Evolutionary conservation across 352 stramenopile genomes (phyloP).

Genomic region (Globisporangium emineosum): DNA sequence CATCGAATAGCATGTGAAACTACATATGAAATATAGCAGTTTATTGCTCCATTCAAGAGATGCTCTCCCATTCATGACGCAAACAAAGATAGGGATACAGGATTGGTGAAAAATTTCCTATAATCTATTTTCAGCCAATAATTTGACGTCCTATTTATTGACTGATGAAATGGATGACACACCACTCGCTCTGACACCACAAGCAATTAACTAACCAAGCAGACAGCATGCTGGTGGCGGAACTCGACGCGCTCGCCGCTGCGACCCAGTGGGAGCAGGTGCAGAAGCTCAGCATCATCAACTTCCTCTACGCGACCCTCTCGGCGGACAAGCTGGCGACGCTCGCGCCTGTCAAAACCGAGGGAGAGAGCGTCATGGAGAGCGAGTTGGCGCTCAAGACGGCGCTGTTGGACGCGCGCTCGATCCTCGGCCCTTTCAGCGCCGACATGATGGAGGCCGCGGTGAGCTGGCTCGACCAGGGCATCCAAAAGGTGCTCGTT

Average conservation of each 20-base stretch:
- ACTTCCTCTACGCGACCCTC: slow-evolving; percentile 38
- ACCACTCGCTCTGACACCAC: background rate
- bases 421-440: slow-evolving; percentile 61
- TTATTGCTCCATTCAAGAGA: too few relatives aligned
- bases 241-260: slow-evolving; percentile 16
- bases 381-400: slow-evolving; percentile 38
- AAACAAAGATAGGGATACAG: background rate
- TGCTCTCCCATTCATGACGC: background rate
- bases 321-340: slow-evolving; percentile 25
- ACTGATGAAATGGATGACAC: background rate
- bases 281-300: slow-evolving; percentile 44
- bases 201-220: slow-evolving; percentile 2
- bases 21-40: background rate
- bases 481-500: slow-evolving; percentile 52
- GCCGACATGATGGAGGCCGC: slow-evolving; percentile 51
- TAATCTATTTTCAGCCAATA: background rate
- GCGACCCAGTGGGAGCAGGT: slow-evolving; percentile 20
- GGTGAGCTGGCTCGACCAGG: slow-evolving; percentile 66
- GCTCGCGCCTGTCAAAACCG: slow-evolving; percentile 21
- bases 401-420: slow-evolving; percentile 40
- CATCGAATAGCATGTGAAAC: background rate
- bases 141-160: background rate
- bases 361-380: slow-evolving; percentile 6
- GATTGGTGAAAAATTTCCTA: background rate
- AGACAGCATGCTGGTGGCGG: slow-evolving; percentile 28